phyloP scores from a whole-genome alignment of 1,139 yeast genomes.

The Nakaseomyces delphensis region DNA sequence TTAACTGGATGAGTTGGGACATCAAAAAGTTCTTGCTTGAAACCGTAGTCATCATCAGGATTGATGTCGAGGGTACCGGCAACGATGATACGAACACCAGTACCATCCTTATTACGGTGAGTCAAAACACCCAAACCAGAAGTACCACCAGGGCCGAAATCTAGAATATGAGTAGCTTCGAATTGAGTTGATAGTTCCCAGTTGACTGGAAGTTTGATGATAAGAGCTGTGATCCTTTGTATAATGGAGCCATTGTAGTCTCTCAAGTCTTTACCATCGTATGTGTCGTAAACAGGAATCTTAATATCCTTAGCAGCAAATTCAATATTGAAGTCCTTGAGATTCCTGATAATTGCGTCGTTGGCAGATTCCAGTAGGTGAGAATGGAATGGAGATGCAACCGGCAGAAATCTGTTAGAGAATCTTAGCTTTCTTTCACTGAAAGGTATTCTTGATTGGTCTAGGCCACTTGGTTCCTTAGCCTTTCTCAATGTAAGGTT shows the following conservation, averaged over 20 bases:
- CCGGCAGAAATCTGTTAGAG: slow-evolving; percentile 89
- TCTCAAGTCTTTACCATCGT: slow-evolving; percentile 73
- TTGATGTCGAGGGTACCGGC: slow-evolving; percentile 83
- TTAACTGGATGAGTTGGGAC: slow-evolving; percentile 54
- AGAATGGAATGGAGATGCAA: slow-evolving; percentile 95
- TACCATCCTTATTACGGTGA: slow-evolving; percentile 96
- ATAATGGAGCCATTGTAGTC: slow-evolving; percentile 43
- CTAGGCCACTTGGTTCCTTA: slow-evolving; percentile 89
- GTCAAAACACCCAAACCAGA: slow-evolving; percentile 95
- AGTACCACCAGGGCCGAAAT: slow-evolving; percentile 98
- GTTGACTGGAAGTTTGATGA: slow-evolving; percentile 81
- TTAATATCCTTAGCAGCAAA: slow-evolving; percentile 49
- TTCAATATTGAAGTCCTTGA: slow-evolving; percentile 47
- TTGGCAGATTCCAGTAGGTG: slow-evolving; percentile 71
- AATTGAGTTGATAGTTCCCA: slow-evolving; percentile 90
- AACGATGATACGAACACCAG: slow-evolving; percentile 88
- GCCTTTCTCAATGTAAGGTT: slow-evolving; percentile 86
- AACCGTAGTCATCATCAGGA: slow-evolving; percentile 71
- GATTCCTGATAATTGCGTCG: slow-evolving; percentile 55
- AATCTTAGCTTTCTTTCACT: slow-evolving; percentile 89
- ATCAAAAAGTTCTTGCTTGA: slow-evolving; percentile 90
- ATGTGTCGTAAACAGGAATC: slow-evolving; percentile 90
- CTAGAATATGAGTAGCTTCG: slow-evolving; percentile 77
- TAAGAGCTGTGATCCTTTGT: slow-evolving; percentile 65
- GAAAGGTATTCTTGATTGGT: slow-evolving; percentile 88